Evolutionary conservation across 495 filamentous ascomycete species (phyloP).

Genomic region (Entonaema liquescens): DNA sequence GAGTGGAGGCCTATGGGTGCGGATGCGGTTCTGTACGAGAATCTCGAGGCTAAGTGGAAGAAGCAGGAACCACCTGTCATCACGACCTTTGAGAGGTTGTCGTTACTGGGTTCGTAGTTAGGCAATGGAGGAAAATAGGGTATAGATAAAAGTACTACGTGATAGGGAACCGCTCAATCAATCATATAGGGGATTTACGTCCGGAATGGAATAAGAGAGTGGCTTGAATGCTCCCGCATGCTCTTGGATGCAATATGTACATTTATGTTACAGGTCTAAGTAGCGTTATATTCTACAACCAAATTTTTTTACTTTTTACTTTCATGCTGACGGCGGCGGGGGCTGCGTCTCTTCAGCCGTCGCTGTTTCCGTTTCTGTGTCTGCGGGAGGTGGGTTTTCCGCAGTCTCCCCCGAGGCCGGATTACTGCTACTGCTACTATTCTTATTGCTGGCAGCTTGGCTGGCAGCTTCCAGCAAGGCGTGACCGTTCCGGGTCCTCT

Average conservation of each 20-base stretch:
- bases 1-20: conserved; percentile 55
- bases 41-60: conserved; percentile 54
- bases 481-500: conserved; percentile 45
- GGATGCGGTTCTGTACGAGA: conserved; percentile 61
- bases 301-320: not conserved
- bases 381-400: not conserved
- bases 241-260: conserved; percentile 42
- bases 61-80: conserved; percentile 58
- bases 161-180: not conserved
- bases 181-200: conserved; percentile 1
- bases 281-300: conserved; percentile 17
- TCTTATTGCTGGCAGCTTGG: not conserved
- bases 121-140: not conserved
- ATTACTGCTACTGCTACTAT: not conserved
- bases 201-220: not conserved
- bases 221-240: conserved; percentile 4
- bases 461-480: conserved; percentile 34
- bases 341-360: conserved; percentile 14
- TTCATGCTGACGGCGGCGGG: conserved; percentile 26
- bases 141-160: conserved; percentile 34
- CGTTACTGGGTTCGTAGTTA: conserved; percentile 57
- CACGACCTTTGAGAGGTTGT: conserved; percentile 60
- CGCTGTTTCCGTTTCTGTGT: not conserved
- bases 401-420: not conserved
- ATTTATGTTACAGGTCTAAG: conserved; percentile 43